Conservation (phyloP, 257 asterid species). For the Haberlea rhodopensis region DNA sequence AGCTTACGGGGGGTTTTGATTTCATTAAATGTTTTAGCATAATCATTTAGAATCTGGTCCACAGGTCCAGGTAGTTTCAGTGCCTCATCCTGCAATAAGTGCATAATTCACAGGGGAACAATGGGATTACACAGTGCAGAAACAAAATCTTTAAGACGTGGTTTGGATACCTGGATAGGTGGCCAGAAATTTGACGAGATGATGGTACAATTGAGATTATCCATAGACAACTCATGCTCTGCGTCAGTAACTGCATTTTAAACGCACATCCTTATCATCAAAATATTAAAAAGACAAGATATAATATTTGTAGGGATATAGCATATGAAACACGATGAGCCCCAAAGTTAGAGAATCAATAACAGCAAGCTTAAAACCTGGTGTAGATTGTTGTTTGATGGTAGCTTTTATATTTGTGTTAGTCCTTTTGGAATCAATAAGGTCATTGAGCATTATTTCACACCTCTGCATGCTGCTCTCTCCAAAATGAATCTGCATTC, state of each 20-base stretch:
- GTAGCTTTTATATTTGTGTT: conserved; percentile 86
- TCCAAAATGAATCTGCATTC: conserved; percentile 91
- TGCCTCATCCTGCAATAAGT: conserved; percentile 71
- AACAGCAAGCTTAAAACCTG: conserved; percentile 42
- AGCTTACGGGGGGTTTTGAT: conserved; percentile 97
- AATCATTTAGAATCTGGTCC: conserved; percentile 73
- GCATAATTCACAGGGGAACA: conserved; percentile 18
- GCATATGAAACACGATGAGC: conserved; percentile 19
- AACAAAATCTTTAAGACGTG: too few relatives aligned
- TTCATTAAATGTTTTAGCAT: conserved; percentile 77
- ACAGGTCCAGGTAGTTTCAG: conserved; percentile 65
- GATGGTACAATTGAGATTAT: conserved; percentile 73
- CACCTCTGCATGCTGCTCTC: conserved; percentile 98
- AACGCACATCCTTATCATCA: conserved; percentile 19
- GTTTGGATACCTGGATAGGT: conserved; percentile 77
- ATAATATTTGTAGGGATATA: conserved; percentile 6
- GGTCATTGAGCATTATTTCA: conserved; percentile 97
- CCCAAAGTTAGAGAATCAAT: conserved; percentile 15
- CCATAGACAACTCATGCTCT: conserved; percentile 61
- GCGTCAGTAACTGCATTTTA: conserved; percentile 44
- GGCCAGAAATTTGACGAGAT: conserved; percentile 99
- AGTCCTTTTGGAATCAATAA: conserved; percentile 89
- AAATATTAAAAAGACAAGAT: too few relatives aligned
- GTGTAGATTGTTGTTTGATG: conserved; percentile 50
- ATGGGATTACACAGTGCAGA: too few relatives aligned